These are phyloP conservation scores for Bondarzewia mesenterica DNA, from an alignment of 1,284 basidiomycete species.

Conservation along the genomic window DNA sequence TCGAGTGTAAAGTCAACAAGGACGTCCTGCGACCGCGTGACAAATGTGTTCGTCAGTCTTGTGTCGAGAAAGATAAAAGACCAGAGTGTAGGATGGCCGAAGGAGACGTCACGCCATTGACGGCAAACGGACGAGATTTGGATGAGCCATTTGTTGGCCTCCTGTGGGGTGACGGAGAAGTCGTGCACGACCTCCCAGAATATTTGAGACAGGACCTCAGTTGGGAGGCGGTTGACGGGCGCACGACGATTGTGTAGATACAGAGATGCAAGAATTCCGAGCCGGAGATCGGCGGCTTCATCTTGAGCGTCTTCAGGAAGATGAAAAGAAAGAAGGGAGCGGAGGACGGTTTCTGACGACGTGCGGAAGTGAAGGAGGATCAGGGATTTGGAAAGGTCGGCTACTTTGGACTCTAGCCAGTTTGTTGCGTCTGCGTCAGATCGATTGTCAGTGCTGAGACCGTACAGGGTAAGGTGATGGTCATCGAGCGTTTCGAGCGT, in stretches of 20 bases:
- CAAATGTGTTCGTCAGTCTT: neutral
- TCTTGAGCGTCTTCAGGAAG: neutral
- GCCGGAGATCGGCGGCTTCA: neutral
- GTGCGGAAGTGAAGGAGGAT: neutral
- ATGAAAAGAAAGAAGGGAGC: neutral
- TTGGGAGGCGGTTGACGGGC: neutral
- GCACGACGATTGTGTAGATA: neutral
- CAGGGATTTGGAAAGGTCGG: neutral
- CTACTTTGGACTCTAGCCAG: neutral
- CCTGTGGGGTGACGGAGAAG: neutral
- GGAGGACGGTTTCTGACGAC: neutral
- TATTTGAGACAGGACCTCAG: neutral
- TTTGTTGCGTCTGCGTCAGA: neutral
- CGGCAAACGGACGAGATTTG: neutral
- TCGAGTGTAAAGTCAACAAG: neutral
- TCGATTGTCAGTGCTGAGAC: neutral
- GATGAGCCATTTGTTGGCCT: neutral
- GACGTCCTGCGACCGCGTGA: neutral
- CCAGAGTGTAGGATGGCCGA: neutral
- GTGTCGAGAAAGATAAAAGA: neutral
- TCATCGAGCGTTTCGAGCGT: neutral
- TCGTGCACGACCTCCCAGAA: neutral
- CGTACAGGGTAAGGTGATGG: neutral
- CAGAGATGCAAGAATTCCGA: neutral
- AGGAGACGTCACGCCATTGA: neutral